A percentile compares a stretch with the other conserved stretches of the same genome.
Conservation (phyloP, 371 early-diverging fungal species). For the Mucor mucedo region DNA sequence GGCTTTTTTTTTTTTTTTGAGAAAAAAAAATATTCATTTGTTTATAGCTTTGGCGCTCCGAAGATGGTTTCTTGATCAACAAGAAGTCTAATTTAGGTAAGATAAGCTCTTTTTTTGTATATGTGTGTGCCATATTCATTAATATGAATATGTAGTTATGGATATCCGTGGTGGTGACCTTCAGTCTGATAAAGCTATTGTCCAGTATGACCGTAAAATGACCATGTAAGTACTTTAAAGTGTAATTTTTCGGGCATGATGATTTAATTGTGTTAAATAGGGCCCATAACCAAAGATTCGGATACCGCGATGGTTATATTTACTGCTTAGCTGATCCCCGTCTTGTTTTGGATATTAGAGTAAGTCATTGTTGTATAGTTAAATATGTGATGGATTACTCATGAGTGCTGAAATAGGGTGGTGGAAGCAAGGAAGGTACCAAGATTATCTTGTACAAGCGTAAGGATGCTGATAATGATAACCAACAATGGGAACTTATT, state of each 20-base stretch:
- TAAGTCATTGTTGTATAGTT: conserved; percentile 1
- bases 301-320: conserved; percentile 50
- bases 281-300: conserved; percentile 55
- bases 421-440: conserved; percentile 40
- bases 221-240: conserved; percentile 24
- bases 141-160: conserved; percentile 29
- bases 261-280: conserved; percentile 18
- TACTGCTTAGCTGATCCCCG: conserved; percentile 46
- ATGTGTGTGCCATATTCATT: no score
- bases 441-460: conserved; percentile 46
- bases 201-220: conserved; percentile 50
- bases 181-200: conserved; percentile 40
- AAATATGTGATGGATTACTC: neutral
- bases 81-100: conserved; percentile 53
- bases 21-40: neutral
- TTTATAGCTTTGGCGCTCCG: conserved; percentile 50
- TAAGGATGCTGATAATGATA: conserved; percentile 39
- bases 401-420: conserved; percentile 29
- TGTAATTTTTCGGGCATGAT: neutral
- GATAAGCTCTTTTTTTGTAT: neutral
- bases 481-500: conserved; percentile 48
- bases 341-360: conserved; percentile 48
- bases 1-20: neutral
- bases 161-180: conserved; percentile 58
- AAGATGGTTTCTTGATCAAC: conserved; percentile 56